Evolutionary conservation across 163 green algal species (phyloP).

Genomic region (Chlorella variabilis): DNA sequence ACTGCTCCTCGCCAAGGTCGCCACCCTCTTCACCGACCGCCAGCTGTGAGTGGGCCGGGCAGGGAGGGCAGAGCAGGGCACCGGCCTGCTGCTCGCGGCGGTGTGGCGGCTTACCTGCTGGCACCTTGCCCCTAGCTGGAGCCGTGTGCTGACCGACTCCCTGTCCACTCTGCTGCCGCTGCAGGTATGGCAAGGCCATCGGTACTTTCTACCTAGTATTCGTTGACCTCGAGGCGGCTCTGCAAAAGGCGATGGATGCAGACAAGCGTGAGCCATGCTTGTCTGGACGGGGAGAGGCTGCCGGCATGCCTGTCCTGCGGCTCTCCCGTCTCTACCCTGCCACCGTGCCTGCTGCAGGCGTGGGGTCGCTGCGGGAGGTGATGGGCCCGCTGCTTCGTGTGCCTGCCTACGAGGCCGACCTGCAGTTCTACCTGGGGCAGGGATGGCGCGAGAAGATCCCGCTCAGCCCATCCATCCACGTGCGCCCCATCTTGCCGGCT

Average conservation of each 20-base stretch:
- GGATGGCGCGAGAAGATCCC: slow-evolving; percentile 14
- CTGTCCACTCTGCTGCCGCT: too few relatives aligned
- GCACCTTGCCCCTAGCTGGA: too few relatives aligned
- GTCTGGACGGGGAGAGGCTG: not conserved
- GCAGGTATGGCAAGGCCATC: slow-evolving; percentile 25
- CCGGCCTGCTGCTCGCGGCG: too few relatives aligned
- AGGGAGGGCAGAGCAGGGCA: too few relatives aligned
- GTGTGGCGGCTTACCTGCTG: too few relatives aligned
- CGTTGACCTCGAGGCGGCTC: slow-evolving; percentile 20
- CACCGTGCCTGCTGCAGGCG: slow-evolving; percentile 6
- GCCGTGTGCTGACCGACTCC: too few relatives aligned
- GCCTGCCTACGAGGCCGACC: slow-evolving; percentile 36
- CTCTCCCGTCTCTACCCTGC: not conserved
- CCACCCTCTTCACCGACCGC: slow-evolving; percentile 20
- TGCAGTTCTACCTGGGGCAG: slow-evolving; percentile 32
- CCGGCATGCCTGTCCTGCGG: not conserved
- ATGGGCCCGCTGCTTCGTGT: slow-evolving; percentile 11
- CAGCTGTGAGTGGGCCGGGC: not conserved
- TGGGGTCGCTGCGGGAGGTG: not conserved
- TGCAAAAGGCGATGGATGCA: slow-evolving; percentile 1
- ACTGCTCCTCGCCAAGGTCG: slow-evolving; percentile 24
- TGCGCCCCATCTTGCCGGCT: not conserved
- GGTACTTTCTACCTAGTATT: slow-evolving; percentile 32
- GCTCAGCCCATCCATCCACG: not conserved
- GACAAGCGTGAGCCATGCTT: slow-evolving; percentile 19